Base-by-base conservation (phyloP, 2,329 filamentous ascomycete genomes). In the Canariomyces notabilis region DNA sequence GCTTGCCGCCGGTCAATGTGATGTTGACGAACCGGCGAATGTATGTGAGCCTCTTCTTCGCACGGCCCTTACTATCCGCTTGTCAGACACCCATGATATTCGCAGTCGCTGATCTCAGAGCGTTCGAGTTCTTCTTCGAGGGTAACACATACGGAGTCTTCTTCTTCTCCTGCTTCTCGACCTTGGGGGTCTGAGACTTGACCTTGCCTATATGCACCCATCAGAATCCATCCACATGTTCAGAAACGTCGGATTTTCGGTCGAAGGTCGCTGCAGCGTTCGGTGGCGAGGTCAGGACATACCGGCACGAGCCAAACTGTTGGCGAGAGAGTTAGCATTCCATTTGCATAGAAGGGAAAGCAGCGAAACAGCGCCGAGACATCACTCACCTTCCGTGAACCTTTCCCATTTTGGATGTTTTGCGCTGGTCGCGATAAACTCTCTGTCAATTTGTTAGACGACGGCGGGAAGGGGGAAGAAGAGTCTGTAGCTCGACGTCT, bases 11-110 rank as follows among this genome's bases (percentile, higher is more conserved):
- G 60, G 60, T 95, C 77, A 96, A 81, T 67, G 88, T 94, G 70
- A 97, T 90, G 78, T 97, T 97, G 64, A 97, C 90, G 80, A 97
- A 97, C 66, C 91, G 89, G 72, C 91, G 87, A 65, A 89, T 95
- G 83, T 96, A 96, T 71, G 81, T 84, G 71, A 94, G 83, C 69
- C 91, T 84, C 89, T 97, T 97, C 79, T 93, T 89, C 64, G 91
- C 91, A 68, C 91, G 89, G 69, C 91, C 91, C 85, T 96, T 96
- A 52, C 54, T 58, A 37, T 52, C 42, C 29, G 16, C 6, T 14
- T 31, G 52, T 54, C 29, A 54, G 52, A 51, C 42, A 20, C 7
- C 15, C n/a, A 20, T 43, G 29, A 18, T 43, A 37, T 18, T 39
- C 19, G 38, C 23, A 21, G 21, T 40, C 15, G 33, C 6, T 34